Evolutionary conservation across 225 moss, liverwort and hornwort species (phyloP).

Genomic region (Antitrichia curtipendula): DNA sequence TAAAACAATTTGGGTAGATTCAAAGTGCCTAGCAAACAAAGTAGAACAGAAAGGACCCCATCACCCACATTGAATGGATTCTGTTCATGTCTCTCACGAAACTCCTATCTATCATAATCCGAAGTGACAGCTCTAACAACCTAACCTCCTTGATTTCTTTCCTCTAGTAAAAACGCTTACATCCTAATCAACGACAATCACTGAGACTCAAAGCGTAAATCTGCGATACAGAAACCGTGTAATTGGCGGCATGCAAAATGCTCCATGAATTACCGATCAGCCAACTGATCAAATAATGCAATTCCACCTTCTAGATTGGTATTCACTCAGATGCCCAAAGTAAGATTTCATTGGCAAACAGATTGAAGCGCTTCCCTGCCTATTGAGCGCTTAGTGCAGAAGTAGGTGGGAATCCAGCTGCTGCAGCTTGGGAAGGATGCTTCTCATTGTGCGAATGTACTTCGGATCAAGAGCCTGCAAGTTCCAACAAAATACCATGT

Average conservation of each 20-base stretch:
- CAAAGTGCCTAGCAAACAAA: background rate
- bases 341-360: background rate
- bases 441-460: constrained; percentile 58
- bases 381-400: constrained; percentile 4
- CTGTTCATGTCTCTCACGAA: background rate
- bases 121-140: background rate
- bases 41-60: background rate
- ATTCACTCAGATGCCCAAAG: background rate
- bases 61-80: background rate
- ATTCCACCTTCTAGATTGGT: background rate
- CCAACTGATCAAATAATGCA: background rate
- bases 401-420: constrained; percentile 74
- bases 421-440: constrained; percentile 69
- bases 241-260: background rate
- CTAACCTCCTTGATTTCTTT: background rate
- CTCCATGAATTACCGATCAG: background rate
- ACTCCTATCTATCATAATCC: background rate
- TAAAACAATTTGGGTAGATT: background rate
- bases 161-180: background rate
- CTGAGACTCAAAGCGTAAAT: background rate
- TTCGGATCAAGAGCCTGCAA: constrained; percentile 47
- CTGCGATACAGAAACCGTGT: background rate
- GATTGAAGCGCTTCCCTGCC: background rate
- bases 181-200: background rate
- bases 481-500: background rate